A percentile compares a stretch with the other conserved stretches of the same genome.
phyloP scores from a whole-genome alignment of 129 eudicot genomes.

The Centrapalus pauciflorus region DNA sequence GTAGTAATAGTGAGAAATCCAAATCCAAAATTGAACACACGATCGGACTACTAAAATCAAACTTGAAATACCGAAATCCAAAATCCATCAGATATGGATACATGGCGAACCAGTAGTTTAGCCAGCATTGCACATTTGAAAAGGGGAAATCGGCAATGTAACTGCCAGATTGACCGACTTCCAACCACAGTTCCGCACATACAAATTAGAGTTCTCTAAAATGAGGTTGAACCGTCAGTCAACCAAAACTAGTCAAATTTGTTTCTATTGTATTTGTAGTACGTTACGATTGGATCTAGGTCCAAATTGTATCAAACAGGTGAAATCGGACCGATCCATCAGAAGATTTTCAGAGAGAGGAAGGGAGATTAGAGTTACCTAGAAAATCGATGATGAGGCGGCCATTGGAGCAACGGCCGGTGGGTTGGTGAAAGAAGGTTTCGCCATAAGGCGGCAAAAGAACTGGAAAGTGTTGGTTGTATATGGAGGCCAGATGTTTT shows the following conservation, averaged over 20 bases:
- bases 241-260: not conserved
- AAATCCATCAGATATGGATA: no score
- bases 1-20: no score
- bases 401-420: conserved; percentile 12
- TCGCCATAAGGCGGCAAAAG: conserved; percentile 15
- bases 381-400: conserved; percentile 15
- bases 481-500: not conserved
- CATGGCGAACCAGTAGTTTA: no score
- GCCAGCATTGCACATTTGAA: no score
- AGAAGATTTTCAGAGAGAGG: not conserved
- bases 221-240: no score
- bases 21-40: no score
- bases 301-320: not conserved
- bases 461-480: not conserved
- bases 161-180: no score
- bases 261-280: not conserved
- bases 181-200: no score
- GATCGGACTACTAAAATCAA: no score
- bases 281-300: not conserved
- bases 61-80: no score
- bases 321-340: no score
- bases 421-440: not conserved
- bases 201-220: not conserved
- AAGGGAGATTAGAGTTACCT: not conserved
- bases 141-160: no score